phyloP scores from a whole-genome alignment of 1,284 basidiomycete genomes.

The Trichosporon inkin region DNA sequence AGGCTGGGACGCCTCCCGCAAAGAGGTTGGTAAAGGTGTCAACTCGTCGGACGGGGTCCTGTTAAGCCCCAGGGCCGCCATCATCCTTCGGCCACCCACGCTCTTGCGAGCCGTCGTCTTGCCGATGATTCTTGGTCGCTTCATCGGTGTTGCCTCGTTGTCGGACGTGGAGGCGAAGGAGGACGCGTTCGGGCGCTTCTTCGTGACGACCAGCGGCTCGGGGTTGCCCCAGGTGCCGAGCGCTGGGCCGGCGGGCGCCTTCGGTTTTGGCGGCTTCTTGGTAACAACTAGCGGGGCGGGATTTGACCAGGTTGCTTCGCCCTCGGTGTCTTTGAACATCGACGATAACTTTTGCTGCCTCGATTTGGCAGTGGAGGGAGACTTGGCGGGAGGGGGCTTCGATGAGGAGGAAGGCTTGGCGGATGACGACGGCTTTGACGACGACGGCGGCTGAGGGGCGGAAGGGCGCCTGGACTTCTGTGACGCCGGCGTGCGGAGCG shows the following conservation, averaged over 20 bases:
- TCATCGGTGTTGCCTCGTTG: neutral
- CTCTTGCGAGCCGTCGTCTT: constrained; percentile 9
- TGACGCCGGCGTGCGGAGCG: too few relatives aligned
- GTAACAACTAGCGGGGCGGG: neutral
- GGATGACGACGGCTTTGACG: neutral
- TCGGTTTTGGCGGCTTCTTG: neutral
- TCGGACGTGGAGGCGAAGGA: neutral
- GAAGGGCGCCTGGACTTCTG: too few relatives aligned
- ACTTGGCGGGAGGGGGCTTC: neutral
- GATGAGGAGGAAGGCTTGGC: neutral
- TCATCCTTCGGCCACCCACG: neutral
- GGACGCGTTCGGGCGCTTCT: neutral
- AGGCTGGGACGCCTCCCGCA: neutral
- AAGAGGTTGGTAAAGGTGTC: neutral
- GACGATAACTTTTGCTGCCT: neutral
- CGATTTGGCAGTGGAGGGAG: neutral
- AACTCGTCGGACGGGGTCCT: neutral
- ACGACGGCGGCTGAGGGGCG: neutral
- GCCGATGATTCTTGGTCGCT: neutral
- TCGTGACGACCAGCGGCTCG: constrained; percentile 3
- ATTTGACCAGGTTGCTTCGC: constrained; percentile 9
- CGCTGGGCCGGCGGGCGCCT: neutral
- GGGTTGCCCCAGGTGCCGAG: constrained; percentile 21
- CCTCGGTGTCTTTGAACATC: neutral
- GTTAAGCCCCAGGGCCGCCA: neutral